phyloP scores from a whole-genome alignment of 1,284 basidiomycete genomes.

The Ustilago crameri region DNA sequence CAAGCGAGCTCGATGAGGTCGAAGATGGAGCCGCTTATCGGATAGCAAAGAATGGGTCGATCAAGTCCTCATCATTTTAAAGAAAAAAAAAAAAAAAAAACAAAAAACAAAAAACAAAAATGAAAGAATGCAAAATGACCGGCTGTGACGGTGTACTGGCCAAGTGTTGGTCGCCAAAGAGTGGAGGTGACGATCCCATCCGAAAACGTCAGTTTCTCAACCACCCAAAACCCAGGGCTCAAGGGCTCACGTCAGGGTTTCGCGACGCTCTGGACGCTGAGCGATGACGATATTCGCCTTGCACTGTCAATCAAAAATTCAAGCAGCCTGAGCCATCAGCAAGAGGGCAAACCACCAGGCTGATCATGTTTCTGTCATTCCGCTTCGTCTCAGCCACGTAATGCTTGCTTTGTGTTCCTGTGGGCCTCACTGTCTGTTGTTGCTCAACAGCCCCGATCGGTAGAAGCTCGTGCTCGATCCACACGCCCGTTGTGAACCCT shows the following conservation, averaged over 20 bases:
- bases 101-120: background rate
- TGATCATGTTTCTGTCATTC: constrained; percentile 12
- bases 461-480: constrained; percentile 18
- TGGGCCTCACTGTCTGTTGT: background rate
- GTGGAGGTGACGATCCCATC: constrained; percentile 4
- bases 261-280: background rate
- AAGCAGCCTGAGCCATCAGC: too few species aligned
- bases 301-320: background rate
- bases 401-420: too few species aligned
- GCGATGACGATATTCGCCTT: constrained; percentile 19
- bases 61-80: background rate
- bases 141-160: background rate
- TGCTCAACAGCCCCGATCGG: constrained; percentile 3
- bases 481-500: constrained; percentile 26
- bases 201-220: background rate
- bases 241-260: constrained; percentile 47
- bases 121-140: constrained; percentile 1
- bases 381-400: background rate
- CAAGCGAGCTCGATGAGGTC: background rate
- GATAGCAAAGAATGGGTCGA: background rate
- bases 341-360: background rate
- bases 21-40: background rate
- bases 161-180: constrained; percentile 4
- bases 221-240: constrained; percentile 7
- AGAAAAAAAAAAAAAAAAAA: background rate